Evolutionary conservation across 345 rosid genomes (phyloP).

Genomic region (Populus ilicifolia): DNA sequence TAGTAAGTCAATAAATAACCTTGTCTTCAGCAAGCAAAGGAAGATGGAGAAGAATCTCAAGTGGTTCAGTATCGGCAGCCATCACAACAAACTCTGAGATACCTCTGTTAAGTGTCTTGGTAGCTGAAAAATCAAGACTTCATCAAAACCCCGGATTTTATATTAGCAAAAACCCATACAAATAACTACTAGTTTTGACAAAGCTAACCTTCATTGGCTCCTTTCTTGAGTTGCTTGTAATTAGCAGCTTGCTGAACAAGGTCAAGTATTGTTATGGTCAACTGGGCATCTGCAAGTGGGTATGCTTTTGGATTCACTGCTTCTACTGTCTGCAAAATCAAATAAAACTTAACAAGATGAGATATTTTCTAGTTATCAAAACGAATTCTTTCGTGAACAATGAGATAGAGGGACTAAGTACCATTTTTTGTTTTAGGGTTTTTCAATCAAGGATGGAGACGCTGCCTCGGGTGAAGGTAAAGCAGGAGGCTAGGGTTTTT

Average conservation of each 20-base stretch:
- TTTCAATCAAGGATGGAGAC: background rate
- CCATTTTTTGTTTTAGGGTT: background rate
- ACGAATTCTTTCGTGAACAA: background rate
- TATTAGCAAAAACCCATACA: background rate
- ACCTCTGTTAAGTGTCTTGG: slow-evolving; percentile 93
- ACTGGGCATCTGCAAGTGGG: slow-evolving; percentile 80
- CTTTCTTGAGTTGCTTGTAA: slow-evolving; percentile 97
- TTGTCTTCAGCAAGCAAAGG: slow-evolving; percentile 80
- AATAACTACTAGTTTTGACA: background rate
- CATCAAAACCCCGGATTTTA: background rate
- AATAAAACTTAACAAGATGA: background rate
- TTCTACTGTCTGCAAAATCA: slow-evolving; percentile 41
- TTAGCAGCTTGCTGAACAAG: slow-evolving; percentile 93
- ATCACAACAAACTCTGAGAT: slow-evolving; percentile 80
- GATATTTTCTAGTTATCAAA: too few relatives aligned
- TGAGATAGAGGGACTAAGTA: background rate
- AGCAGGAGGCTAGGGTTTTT: slow-evolving; percentile 11
- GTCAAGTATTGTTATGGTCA: slow-evolving; percentile 72
- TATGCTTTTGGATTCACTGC: slow-evolving; percentile 82
- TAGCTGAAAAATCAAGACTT: slow-evolving; percentile 42
- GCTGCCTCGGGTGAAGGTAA: background rate
- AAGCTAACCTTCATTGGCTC: slow-evolving; percentile 80
- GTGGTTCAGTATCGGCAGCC: slow-evolving; percentile 56
- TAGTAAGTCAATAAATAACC: slow-evolving; percentile 24
- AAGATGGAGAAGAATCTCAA: slow-evolving; percentile 81